Conservation (phyloP, 352 stramenopile genomes). For the Phytopythium kandeliae region DNA sequence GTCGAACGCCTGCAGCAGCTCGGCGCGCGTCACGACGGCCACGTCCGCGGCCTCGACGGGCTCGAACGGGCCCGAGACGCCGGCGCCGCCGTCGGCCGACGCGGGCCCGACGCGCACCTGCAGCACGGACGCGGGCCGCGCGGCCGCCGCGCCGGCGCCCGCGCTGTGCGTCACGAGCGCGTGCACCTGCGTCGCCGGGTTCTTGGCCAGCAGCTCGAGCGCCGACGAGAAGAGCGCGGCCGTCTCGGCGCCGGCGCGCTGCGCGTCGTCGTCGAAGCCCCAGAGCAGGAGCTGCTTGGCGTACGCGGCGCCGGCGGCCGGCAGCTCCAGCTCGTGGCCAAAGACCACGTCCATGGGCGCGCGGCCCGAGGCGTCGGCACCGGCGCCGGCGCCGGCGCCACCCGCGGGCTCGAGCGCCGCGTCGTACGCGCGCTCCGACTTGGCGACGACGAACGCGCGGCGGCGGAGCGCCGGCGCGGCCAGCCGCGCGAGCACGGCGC, state of each 20-base stretch:
- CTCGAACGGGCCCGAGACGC: conserved; percentile 28
- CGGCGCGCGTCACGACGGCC: conserved; percentile 40
- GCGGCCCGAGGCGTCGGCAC: neutral
- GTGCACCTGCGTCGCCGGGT: conserved; percentile 57
- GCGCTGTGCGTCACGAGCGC: conserved; percentile 52
- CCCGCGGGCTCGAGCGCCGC: conserved; percentile 28
- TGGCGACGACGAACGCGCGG: conserved; percentile 75
- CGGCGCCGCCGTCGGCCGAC: conserved; percentile 19
- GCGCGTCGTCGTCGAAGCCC: conserved; percentile 76
- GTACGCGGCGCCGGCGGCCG: conserved; percentile 28
- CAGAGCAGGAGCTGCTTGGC: conserved; percentile 90
- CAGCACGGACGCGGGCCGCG: conserved; percentile 38
- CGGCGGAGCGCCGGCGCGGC: conserved; percentile 25
- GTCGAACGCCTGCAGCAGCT: conserved; percentile 48
- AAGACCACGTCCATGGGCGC: conserved; percentile 46
- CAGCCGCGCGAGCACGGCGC: conserved; percentile 60
- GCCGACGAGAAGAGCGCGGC: conserved; percentile 30
- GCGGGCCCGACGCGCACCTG: conserved; percentile 52
- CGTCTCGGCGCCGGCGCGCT: conserved; percentile 24
- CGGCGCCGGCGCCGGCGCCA: conserved; percentile 25
- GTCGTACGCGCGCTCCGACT: conserved; percentile 68
- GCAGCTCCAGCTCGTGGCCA: conserved; percentile 33
- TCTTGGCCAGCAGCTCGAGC: conserved; percentile 51
- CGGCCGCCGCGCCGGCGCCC: conserved; percentile 3
- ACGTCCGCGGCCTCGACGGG: conserved; percentile 54